Percentiles rank a stretch among this genome's conserved stretches.
Evolutionary conservation across 129 eudicot genomes (phyloP).

Genomic region (Flaveria bidentis): DNA sequence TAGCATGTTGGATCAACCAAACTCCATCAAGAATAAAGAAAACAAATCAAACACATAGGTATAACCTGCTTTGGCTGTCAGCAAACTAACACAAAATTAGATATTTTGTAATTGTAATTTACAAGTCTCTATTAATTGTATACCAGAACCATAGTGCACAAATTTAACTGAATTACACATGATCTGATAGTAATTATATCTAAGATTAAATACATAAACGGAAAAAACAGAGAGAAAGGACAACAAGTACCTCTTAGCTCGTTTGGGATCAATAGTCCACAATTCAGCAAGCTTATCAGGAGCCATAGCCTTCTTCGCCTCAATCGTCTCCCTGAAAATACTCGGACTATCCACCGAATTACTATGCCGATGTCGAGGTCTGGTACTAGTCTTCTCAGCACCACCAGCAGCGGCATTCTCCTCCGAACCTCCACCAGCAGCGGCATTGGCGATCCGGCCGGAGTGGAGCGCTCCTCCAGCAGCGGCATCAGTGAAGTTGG

Average conservation of each 20-base stretch:
- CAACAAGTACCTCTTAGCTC: constrained; percentile 70
- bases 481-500: constrained; percentile 34
- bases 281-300: constrained; percentile 87
- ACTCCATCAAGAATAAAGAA: background rate
- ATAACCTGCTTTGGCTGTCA: background rate
- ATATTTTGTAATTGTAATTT: background rate
- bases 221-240: background rate
- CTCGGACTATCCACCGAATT: constrained; percentile 63
- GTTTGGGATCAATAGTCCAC: constrained; percentile 81
- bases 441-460: constrained; percentile 35
- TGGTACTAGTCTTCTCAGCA: constrained; percentile 29
- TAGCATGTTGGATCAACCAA: background rate
- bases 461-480: background rate
- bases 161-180: background rate
- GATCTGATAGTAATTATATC: background rate
- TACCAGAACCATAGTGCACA: background rate
- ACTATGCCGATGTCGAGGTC: constrained; percentile 63
- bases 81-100: background rate
- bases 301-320: constrained; percentile 94
- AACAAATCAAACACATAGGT: no score
- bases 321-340: constrained; percentile 49
- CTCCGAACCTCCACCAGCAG: constrained; percentile 13
- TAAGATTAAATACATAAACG: background rate
- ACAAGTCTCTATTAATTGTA: background rate
- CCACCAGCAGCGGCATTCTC: constrained; percentile 6